A percentile compares a stretch with the other conserved stretches of the same genome.
These are phyloP conservation scores for Thuja plicata DNA, from an alignment of 83 land plant genomes.

Conservation along the genomic window DNA sequence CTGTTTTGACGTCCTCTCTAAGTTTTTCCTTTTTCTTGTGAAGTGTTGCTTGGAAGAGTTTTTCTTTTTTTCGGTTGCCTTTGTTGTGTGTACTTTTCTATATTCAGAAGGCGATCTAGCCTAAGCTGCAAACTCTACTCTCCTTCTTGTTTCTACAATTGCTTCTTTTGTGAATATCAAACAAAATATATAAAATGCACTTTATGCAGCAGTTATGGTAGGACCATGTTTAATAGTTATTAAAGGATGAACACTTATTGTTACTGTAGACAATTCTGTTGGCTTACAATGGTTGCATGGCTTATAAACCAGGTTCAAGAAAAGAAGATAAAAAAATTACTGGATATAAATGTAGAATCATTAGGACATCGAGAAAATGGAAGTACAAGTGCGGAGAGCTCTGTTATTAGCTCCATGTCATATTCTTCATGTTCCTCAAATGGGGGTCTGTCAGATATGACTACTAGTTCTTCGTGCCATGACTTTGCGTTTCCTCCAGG, in stretches of 20 bases:
- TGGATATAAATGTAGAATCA: slow-evolving; percentile 65
- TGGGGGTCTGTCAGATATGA: slow-evolving; percentile 51
- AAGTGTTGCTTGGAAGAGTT: background rate
- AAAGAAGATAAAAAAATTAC: slow-evolving; percentile 78
- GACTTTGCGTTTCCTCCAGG: slow-evolving; percentile 60
- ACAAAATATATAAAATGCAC: background rate
- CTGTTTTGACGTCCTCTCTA: background rate
- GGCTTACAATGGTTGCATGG: slow-evolving; percentile 5
- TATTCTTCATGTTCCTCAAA: slow-evolving; percentile 42
- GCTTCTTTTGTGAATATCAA: background rate
- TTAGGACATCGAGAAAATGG: slow-evolving; percentile 57
- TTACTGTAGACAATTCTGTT: background rate
- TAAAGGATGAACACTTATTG: background rate
- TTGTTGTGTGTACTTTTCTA: background rate
- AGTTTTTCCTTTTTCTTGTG: background rate
- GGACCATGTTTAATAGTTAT: background rate
- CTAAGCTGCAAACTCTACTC: background rate
- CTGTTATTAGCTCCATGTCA: slow-evolving; percentile 32
- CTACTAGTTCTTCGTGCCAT: slow-evolving; percentile 28
- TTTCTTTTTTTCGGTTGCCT: background rate
- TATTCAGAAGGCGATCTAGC: background rate
- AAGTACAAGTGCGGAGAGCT: slow-evolving; percentile 35
- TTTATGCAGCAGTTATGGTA: background rate
- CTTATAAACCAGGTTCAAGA: slow-evolving; percentile 71
- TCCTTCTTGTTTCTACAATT: background rate